Percentiles rank a stretch among this genome's conserved stretches.
phyloP scores from a whole-genome alignment of 257 asterid genomes.

The Anisodus acutangulus region DNA sequence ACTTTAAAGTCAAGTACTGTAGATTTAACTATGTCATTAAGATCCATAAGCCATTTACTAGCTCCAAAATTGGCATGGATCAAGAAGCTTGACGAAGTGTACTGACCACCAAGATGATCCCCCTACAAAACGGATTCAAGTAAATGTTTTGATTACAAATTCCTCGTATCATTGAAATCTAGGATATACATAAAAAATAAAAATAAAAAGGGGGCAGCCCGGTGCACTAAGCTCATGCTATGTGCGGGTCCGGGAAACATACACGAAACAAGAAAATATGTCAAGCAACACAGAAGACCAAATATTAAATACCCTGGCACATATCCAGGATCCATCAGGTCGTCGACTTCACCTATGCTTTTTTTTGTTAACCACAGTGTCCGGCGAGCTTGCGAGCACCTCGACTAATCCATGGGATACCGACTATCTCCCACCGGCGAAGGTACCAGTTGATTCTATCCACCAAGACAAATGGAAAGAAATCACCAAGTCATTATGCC shows the following conservation, averaged over 20 bases:
- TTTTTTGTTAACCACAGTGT: background rate
- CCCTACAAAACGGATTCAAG: conserved; percentile 12
- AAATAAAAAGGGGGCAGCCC: background rate
- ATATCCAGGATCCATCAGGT: background rate
- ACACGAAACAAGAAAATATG: background rate
- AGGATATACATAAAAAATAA: background rate
- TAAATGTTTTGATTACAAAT: background rate
- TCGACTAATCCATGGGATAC: too few species aligned
- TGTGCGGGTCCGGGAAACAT: too few species aligned
- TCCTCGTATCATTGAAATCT: background rate
- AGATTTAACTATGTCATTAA: background rate
- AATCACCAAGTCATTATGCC: too few species aligned
- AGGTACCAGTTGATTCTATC: too few species aligned
- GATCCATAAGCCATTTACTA: conserved; percentile 1
- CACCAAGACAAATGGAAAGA: too few species aligned
- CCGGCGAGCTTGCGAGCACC: too few species aligned
- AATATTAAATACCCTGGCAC: background rate
- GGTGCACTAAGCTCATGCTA: too few species aligned
- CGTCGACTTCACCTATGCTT: background rate
- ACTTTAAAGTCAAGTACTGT: background rate
- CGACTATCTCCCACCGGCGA: too few species aligned
- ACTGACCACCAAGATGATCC: background rate
- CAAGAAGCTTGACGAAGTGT: background rate
- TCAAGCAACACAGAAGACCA: background rate
- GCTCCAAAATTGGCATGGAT: conserved; percentile 1